Evolutionary conservation across 371 early-diverging fungal genomes (phyloP).

Genomic region (Thermomucor indicae-seudaticae): DNA sequence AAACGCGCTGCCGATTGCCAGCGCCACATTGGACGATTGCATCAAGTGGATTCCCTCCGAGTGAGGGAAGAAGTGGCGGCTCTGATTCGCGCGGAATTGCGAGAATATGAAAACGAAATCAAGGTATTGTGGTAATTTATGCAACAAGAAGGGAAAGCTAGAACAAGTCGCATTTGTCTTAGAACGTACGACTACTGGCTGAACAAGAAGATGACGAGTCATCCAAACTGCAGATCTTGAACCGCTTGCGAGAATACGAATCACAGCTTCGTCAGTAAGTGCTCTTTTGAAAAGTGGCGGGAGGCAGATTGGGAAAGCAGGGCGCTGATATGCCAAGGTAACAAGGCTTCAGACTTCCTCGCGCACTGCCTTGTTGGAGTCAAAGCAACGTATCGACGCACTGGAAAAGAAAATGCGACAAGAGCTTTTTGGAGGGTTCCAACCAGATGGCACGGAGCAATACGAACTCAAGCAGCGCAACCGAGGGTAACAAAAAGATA

Average conservation of each 20-base stretch:
- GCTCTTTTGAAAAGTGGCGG: not conserved
- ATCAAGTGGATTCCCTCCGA: conserved; percentile 24
- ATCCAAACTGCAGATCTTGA: conserved; percentile 38
- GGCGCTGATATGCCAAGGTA: too few species aligned
- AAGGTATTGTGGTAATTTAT: conserved; percentile 12
- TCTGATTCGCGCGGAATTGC: conserved; percentile 20
- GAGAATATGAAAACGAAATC: conserved; percentile 24
- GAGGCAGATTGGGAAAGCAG: not conserved
- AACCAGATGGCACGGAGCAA: conserved; percentile 34
- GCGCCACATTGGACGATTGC: conserved; percentile 27
- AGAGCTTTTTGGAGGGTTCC: conserved; percentile 45
- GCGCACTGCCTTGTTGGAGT: conserved; percentile 51
- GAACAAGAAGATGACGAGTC: conserved; percentile 61
- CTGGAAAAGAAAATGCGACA: conserved; percentile 53
- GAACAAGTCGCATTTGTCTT: not conserved
- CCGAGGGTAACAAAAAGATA: conserved; percentile 31
- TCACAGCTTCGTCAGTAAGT: conserved; percentile 57
- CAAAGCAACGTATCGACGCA: conserved; percentile 55
- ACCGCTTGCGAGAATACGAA: conserved; percentile 52
- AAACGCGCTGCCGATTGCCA: conserved; percentile 39
- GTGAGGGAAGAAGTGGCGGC: conserved; percentile 28
- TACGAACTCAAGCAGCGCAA: conserved; percentile 33
- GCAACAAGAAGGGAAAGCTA: not conserved
- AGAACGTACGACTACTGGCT: conserved; percentile 50
- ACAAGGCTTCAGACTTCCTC: conserved; percentile 44